A percentile compares a stretch with the other conserved stretches of the same genome.
Evolutionary conservation across 257 asterid species (phyloP).

Genomic region (Solanum pimpinellifolium): DNA sequence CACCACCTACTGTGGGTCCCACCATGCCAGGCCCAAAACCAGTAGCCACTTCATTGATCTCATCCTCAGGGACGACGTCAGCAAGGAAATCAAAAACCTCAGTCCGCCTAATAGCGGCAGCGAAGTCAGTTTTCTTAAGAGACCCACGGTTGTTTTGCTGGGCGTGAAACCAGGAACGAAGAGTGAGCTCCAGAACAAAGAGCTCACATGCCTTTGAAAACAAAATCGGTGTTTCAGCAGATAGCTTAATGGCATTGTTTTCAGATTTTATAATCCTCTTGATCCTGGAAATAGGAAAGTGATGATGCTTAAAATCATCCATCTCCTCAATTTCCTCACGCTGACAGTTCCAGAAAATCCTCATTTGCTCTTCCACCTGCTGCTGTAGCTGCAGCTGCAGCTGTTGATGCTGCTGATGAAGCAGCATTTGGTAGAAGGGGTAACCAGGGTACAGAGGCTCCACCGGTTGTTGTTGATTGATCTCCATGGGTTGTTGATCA

Average conservation of each 20-base stretch:
- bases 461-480: neutral
- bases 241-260: constrained; percentile 47
- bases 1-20: constrained; percentile 34
- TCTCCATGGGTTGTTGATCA: neutral
- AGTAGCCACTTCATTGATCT: constrained; percentile 56
- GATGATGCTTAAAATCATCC: constrained; percentile 46
- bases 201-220: constrained; percentile 91
- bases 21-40: constrained; percentile 24
- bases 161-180: constrained; percentile 91
- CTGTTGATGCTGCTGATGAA: neutral
- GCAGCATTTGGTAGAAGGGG: neutral
- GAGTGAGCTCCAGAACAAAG: constrained; percentile 80
- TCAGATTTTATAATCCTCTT: constrained; percentile 92
- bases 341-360: constrained; percentile 60
- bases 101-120: constrained; percentile 68
- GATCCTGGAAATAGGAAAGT: constrained; percentile 73
- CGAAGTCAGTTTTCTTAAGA: constrained; percentile 72
- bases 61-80: constrained; percentile 73
- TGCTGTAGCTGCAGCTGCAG: neutral
- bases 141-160: constrained; percentile 82
- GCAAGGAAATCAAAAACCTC: constrained; percentile 70
- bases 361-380: constrained; percentile 44
- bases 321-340: constrained; percentile 61
- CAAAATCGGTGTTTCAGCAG: constrained; percentile 80
- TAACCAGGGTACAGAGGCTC: neutral